These are phyloP conservation scores for Pseudocercospora fuligena DNA, from an alignment of 2,329 filamentous ascomycete genomes.

Conservation along the genomic window DNA sequence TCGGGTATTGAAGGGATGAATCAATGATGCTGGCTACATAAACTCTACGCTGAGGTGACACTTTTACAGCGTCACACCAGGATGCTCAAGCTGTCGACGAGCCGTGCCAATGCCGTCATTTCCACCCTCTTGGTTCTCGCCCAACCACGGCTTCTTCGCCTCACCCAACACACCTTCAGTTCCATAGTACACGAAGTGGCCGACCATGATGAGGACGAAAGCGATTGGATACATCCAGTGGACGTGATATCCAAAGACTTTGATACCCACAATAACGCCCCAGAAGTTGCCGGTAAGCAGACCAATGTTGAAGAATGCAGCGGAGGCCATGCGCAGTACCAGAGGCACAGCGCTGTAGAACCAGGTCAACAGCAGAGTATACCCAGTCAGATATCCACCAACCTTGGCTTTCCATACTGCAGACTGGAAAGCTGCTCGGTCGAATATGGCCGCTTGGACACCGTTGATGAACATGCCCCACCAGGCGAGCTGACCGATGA, in stretches of 20 bases:
- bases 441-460: conserved; percentile 87
- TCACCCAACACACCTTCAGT: conserved; percentile 83
- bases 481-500: conserved; percentile 86
- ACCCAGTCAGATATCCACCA: conserved; percentile 84
- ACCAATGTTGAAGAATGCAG: conserved; percentile 96
- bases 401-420: conserved; percentile 57
- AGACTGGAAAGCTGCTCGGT: conserved; percentile 69
- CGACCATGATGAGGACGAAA: conserved; percentile 88
- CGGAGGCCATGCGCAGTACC: conserved; percentile 84
- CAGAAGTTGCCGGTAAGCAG: conserved; percentile 95
- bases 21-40: neutral
- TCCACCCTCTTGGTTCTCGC: conserved; percentile 80
- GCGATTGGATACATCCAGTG: conserved; percentile 95
- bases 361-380: conserved; percentile 77
- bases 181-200: conserved; percentile 85
- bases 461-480: conserved; percentile 92
- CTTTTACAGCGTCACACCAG: conserved; percentile 44
- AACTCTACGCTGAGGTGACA: neutral
- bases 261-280: conserved; percentile 89
- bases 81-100: conserved; percentile 63
- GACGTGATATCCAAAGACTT: conserved; percentile 78
- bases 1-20: neutral
- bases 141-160: conserved; percentile 93
- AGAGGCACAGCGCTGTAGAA: conserved; percentile 91
- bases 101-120: conserved; percentile 83